Percentiles rank a stretch among this genome's conserved stretches.
These are phyloP conservation scores for Alnus glutinosa DNA, from an alignment of 306 rosid genomes.

Conservation along the genomic window DNA sequence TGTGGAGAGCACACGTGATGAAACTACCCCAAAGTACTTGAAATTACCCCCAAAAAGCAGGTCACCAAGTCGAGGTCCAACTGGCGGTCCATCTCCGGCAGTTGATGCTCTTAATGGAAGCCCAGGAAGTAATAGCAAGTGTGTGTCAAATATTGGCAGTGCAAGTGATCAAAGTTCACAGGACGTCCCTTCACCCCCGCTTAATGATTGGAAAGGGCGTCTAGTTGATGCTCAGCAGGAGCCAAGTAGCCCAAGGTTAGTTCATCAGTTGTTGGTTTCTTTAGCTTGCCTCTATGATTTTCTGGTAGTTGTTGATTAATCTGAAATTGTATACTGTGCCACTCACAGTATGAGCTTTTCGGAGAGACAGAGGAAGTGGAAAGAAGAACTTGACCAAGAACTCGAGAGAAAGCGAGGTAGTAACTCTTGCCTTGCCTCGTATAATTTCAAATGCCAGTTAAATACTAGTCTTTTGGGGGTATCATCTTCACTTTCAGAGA, in stretches of 20 bases:
- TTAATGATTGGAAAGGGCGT: constrained; percentile 55
- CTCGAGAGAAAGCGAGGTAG: constrained; percentile 96
- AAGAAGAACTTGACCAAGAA: constrained; percentile 98
- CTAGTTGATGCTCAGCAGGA: constrained; percentile 69
- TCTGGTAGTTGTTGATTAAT: constrained; percentile 13
- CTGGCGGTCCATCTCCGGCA: constrained; percentile 58
- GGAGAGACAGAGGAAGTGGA: constrained; percentile 95
- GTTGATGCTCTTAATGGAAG: constrained; percentile 57
- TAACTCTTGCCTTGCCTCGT: constrained; percentile 7
- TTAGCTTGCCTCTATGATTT: constrained; percentile 17
- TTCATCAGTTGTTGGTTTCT: constrained; percentile 21
- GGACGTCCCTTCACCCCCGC: constrained; percentile 64
- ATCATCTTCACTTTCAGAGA: neutral
- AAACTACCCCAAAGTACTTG: constrained; percentile 63
- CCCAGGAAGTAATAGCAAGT: constrained; percentile 79
- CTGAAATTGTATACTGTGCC: constrained; percentile 18
- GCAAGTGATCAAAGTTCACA: constrained; percentile 51
- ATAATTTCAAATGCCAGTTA: constrained; percentile 9
- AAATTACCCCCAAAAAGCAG: constrained; percentile 95
- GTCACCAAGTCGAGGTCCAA: constrained; percentile 74
- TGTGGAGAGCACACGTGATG: constrained; percentile 57
- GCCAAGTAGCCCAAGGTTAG: constrained; percentile 81
- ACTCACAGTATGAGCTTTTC: constrained; percentile 66
- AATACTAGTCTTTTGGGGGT: neutral
- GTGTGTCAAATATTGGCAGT: constrained; percentile 49